Base-by-base conservation (phyloP, 2,329 filamentous ascomycete species). In the Monosporascus cannonballus region DNA sequence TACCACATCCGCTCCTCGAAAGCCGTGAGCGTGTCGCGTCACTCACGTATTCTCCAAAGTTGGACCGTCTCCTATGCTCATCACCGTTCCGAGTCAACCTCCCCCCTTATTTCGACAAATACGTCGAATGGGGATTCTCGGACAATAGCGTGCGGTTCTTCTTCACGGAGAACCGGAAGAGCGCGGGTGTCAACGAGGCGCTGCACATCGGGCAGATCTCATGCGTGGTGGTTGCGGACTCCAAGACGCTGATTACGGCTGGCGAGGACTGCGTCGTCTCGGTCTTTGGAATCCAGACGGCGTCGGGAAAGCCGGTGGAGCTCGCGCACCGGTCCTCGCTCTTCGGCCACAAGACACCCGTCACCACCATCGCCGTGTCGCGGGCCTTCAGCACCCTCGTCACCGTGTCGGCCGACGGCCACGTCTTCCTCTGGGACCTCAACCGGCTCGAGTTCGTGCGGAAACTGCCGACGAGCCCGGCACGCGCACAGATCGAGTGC, bases 141-240 rank as follows among this genome's bases (percentile, higher is more conserved):
- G 94, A 99, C 69, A 90, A 89, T 61, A 95, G 90, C 60, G 81
- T 99, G 27, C 87, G 94, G 4, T 97, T 99, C 75, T 96, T 90
- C 72, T 83, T 87, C 51, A 85, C 87, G 47, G 90, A 96, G 59
- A 89, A 83, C 53, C 86, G 89, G 64, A 92, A 90, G 73, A 75
- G 75, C 77, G 83, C 95, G 37, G 93, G 93, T 0, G 79, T 96
- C 18, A 96, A 93, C 65, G 94, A 99, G 69, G 95, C 97, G 65
- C 77, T 96, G 2, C 94, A 99, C 67, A 86, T 93, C 53, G 91
- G 92, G 4, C 91, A 96, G 66, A 80, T 99, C 27, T 93, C 91
- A 0, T 85, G 85, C 51, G 86, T 90, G 1, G 77, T 87, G 14
- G 94, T 97, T 66, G 90, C 90, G 1, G 93, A 96, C 67, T 93